phyloP scores from a whole-genome alignment of 257 asterid genomes.

The Verbascum thapsus region DNA sequence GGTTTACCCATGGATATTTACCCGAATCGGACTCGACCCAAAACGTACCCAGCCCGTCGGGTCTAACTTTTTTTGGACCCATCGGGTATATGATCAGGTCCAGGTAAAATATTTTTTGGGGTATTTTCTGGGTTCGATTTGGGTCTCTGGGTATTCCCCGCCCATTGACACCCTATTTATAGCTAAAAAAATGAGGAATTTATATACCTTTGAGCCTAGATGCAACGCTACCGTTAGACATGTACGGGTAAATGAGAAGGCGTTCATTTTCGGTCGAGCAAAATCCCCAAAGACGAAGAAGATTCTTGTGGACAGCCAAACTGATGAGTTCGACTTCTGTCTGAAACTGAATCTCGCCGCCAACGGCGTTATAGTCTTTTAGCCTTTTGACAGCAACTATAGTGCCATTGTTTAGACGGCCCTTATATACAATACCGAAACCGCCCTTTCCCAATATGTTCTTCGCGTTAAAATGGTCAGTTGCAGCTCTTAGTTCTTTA shows the following conservation, averaged over 20 bases:
- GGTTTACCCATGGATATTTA: too few relatives aligned
- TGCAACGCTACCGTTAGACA: constrained; percentile 92
- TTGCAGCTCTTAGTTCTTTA: constrained; percentile 88
- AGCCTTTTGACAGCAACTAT: constrained; percentile 90
- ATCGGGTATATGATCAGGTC: too few relatives aligned
- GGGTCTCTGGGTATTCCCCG: too few relatives aligned
- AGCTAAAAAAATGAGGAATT: too few relatives aligned
- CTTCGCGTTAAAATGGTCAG: constrained; percentile 79
- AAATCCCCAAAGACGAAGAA: constrained; percentile 87
- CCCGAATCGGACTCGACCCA: too few relatives aligned
- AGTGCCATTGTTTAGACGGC: constrained; percentile 70
- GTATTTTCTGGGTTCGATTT: too few relatives aligned
- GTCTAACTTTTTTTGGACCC: too few relatives aligned
- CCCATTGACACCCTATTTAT: too few relatives aligned
- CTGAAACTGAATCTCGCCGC: constrained; percentile 94
- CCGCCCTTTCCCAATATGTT: constrained; percentile 92
- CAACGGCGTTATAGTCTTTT: constrained; percentile 77
- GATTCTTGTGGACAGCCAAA: constrained; percentile 89
- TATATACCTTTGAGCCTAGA: constrained; percentile 71
- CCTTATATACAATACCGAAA: constrained; percentile 86
- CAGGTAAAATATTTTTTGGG: too few relatives aligned
- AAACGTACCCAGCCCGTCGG: too few relatives aligned
- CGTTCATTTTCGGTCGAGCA: constrained; percentile 88
- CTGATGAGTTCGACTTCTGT: constrained; percentile 93
- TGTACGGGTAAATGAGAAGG: constrained; percentile 81